phyloP scores from a whole-genome alignment of 768 basidiomycete genomes.

The Collybiopsis confluens region DNA sequence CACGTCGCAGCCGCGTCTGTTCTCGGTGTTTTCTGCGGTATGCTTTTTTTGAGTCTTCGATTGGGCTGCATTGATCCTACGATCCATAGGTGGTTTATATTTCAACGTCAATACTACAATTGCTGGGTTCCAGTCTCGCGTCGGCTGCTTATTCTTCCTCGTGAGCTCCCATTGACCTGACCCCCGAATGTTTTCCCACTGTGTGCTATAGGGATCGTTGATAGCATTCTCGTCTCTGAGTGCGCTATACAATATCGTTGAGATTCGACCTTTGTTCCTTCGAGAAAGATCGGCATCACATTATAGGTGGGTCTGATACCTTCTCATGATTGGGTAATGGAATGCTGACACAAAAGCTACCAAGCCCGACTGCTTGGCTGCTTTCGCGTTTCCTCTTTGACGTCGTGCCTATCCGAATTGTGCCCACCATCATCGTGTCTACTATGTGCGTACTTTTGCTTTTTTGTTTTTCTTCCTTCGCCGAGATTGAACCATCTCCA shows the following conservation, averaged over 20 bases:
- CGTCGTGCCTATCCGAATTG: constrained; percentile 79
- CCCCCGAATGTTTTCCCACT: not conserved
- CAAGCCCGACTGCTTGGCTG: constrained; percentile 81
- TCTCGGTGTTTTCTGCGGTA: constrained; percentile 84
- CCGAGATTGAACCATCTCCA: constrained; percentile 19
- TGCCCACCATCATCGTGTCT: constrained; percentile 84
- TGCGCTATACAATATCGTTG: constrained; percentile 84
- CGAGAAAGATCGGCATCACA: constrained; percentile 83
- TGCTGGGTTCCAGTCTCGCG: constrained; percentile 88
- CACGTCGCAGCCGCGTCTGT: constrained; percentile 69
- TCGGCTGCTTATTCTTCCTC: constrained; percentile 95
- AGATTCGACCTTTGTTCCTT: constrained; percentile 80
- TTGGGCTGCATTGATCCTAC: not conserved
- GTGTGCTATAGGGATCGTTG: constrained; percentile 62
- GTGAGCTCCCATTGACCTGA: constrained; percentile 29
- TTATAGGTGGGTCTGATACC: constrained; percentile 57
- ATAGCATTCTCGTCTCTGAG: constrained; percentile 90
- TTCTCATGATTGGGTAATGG: not conserved
- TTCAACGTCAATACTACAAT: constrained; percentile 76
- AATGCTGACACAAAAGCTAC: not conserved
- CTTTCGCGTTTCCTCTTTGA: constrained; percentile 87
- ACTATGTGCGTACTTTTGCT: constrained; percentile 65
- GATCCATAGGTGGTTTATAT: constrained; percentile 69
- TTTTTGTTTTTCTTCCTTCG: constrained; percentile 8
- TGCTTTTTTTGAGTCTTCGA: constrained; percentile 13